Evolutionary conservation across 163 green algal species (phyloP), one percentile per base, ranked within the genome.

Genomic region (Chlamydomonas reinhardtii): DNA sequence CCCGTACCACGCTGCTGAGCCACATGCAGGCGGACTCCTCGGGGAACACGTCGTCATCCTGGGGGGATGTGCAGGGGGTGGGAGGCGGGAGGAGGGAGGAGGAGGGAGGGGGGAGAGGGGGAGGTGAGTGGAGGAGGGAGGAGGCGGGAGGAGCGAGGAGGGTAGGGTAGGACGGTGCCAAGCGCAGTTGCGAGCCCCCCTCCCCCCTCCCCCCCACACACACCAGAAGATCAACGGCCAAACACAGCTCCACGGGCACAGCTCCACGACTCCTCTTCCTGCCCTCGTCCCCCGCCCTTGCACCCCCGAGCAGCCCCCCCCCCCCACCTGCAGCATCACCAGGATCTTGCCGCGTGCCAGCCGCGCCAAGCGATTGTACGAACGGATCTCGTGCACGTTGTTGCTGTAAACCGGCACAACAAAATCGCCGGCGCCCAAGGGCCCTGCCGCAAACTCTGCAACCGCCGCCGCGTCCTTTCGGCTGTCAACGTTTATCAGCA

Each of bases 371-470:
- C 81, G 65, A 75, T 91, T 91, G 87, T 91, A 91, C 35, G 87
- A 85, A 14, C 87, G 87, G 68, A 91, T 83, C 81, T 91, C 87
- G 62, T 91, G 87, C 48, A 89, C 79, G 61, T 91, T 88, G 59
- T 69, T 80, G 66, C 74, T 86, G 81, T 83, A 91, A 25, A 91
- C 82, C 0, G 75, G 81, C 15, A 89, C 69, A 14, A 91, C 80
- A 17, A 76, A 78, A 56, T 14, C 48, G 48, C 74, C 81, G 8
- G 54, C 69, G 5, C 76, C 68, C 54, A 65, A 32, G 0, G 39
- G 54, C 14, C 68, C 27, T 12, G 79, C 48, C 22, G 68, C 68
- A 29, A 78, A 74, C 52, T 35, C 68, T 15, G 69, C 68, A 34
- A 86, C 68, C 32, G 52, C 79, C 6, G 32, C 68, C 32, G 68